These are phyloP conservation scores for Marasmius oreades DNA, from an alignment of 1,284 basidiomycete species.

Conservation along the genomic window DNA sequence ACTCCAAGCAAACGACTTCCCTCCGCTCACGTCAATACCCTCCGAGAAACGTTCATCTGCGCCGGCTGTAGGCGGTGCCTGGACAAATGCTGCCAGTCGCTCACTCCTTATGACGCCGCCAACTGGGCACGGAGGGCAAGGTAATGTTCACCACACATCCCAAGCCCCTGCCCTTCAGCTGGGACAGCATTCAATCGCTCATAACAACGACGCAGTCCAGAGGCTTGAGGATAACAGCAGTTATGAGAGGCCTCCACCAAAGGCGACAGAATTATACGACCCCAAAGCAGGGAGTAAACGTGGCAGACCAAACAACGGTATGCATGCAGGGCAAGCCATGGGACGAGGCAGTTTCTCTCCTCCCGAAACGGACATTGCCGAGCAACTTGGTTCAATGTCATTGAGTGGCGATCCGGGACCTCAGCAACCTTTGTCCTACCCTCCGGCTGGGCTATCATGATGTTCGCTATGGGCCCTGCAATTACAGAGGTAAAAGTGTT, in stretches of 20 bases:
- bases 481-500: not conserved
- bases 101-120: slow-evolving; percentile 45
- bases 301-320: not conserved
- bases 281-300: slow-evolving; percentile 32
- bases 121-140: slow-evolving; percentile 23
- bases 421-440: not conserved
- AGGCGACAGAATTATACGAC: slow-evolving; percentile 51
- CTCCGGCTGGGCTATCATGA: slow-evolving; percentile 3
- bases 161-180: slow-evolving; percentile 7
- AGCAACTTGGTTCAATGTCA: slow-evolving; percentile 1
- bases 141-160: slow-evolving; percentile 35
- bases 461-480: not conserved
- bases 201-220: slow-evolving; percentile 15
- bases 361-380: not conserved
- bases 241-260: slow-evolving; percentile 48
- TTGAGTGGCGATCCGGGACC: not conserved
- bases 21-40: slow-evolving; percentile 51
- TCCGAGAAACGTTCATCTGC: slow-evolving; percentile 42
- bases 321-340: not conserved
- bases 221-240: slow-evolving; percentile 43
- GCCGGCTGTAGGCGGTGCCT: slow-evolving; percentile 55
- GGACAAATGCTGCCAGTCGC: slow-evolving; percentile 59
- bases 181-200: slow-evolving; percentile 4
- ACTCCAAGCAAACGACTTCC: slow-evolving; percentile 67
- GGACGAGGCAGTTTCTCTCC: not conserved